Evolutionary conservation across 345 rosid genomes (phyloP), one percentile per base, ranked within the genome.

Genomic region (Eucalyptus marginata): DNA sequence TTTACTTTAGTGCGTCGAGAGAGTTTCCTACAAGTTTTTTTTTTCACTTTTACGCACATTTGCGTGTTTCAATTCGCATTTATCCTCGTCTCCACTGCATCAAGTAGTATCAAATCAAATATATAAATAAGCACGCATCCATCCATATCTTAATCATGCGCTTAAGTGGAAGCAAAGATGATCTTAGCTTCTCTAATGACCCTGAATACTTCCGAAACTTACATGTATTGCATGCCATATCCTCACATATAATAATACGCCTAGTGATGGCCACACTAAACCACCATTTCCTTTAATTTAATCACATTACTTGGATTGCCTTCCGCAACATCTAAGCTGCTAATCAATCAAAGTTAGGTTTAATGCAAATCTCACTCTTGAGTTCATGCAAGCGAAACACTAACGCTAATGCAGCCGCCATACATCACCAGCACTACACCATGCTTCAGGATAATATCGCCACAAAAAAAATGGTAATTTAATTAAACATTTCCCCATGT

Each of bases 351-450:
- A n/a, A 22, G n/a, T 40, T 56, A 83, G 36, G 85, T 86, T 86
- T 10, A 49, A 66, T 86, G 66, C 62, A 86, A 43, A 50, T 47
- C n/a, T 20, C 18, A 40, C 56, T 49, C 18, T 6, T 6, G 49
- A 44, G 22, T 54, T 33, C n/a, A n/a, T 62, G 27, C 54, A 66
- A 24, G 59, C 59, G 33, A 58, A 89, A 87, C 90, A 86, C 87
- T 54, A 84, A 52, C 87, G 85, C 47, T 46, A 84, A 79, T 71
- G 86, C 86, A 87, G 93, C 93, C 91, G 92, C 92, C 94, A 59
- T 87, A 90, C 93, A 92, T 93, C 92, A 93, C n/a, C 86, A 88
- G 89, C 93, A 94, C 95, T 90, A 76, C 13, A 40, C 16, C 84
- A 11, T 3, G 83, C 47, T 36, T 76, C 84, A 9, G 24, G 84